phyloP scores from a whole-genome alignment of 2,329 filamentous ascomycete genomes.

The Trichothecium sympodiale region DNA sequence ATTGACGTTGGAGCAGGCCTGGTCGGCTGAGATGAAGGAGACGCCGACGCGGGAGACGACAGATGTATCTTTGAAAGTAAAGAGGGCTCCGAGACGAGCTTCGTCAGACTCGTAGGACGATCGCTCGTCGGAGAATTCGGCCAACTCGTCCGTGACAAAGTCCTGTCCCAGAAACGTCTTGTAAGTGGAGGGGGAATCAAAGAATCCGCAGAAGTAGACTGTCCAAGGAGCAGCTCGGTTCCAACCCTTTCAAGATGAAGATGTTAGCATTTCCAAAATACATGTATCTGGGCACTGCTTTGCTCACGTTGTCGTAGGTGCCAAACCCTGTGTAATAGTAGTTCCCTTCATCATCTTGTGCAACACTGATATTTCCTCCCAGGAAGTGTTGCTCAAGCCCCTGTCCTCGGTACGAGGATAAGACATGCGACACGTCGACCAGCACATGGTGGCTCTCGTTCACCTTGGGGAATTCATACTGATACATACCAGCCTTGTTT shows the following conservation, averaged over 20 bases:
- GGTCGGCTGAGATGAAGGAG: constrained; percentile 51
- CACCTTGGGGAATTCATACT: constrained; percentile 44
- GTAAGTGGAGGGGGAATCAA: constrained; percentile 33
- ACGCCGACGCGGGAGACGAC: constrained; percentile 53
- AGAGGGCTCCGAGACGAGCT: constrained; percentile 37
- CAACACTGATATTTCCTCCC: constrained; percentile 44
- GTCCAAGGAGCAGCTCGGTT: constrained; percentile 52
- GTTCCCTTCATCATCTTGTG: constrained; percentile 21
- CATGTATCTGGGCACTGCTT: not conserved
- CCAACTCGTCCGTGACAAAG: constrained; percentile 17
- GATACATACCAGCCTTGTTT: constrained; percentile 45
- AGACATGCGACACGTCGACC: constrained; percentile 55
- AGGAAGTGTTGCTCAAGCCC: constrained; percentile 52
- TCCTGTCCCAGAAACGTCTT: constrained; percentile 31
- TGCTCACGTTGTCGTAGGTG: constrained; percentile 46
- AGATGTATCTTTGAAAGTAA: constrained; percentile 35
- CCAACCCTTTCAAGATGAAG: constrained; percentile 35
- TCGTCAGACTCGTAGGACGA: constrained; percentile 19
- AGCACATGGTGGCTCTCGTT: constrained; percentile 34
- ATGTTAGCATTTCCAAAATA: not conserved
- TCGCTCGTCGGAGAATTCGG: constrained; percentile 17
- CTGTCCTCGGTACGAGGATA: constrained; percentile 49
- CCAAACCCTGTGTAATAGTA: constrained; percentile 47
- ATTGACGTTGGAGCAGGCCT: constrained; percentile 49
- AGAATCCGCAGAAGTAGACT: constrained; percentile 53